Evolutionary conservation across 176 grass and related monocot genomes (phyloP).

Genomic region (Avena eriantha): DNA sequence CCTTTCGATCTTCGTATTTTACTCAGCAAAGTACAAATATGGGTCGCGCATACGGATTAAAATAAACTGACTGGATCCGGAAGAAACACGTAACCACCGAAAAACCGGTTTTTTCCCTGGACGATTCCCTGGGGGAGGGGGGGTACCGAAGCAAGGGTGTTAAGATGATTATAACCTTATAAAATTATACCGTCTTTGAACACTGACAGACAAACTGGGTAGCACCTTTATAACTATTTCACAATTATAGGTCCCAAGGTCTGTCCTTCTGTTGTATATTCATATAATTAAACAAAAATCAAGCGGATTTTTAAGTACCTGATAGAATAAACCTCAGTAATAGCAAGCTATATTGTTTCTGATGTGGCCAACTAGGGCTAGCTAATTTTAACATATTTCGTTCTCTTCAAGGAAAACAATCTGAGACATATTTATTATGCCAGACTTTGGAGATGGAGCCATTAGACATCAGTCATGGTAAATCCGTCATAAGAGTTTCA

Average conservation of each 20-base stretch:
- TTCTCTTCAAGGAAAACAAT: background rate
- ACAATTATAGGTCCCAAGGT: background rate
- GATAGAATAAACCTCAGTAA: too few species aligned
- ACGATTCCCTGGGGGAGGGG: too few species aligned
- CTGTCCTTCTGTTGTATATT: background rate
- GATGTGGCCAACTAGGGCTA: background rate
- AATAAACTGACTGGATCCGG: too few species aligned
- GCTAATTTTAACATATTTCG: background rate
- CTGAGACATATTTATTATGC: background rate
- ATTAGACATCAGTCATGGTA: background rate
- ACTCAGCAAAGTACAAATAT: too few species aligned
- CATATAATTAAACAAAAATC: background rate
- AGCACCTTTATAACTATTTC: background rate
- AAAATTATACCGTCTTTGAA: background rate
- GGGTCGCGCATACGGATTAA: too few species aligned
- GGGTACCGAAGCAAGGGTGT: too few species aligned
- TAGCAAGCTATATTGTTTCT: background rate
- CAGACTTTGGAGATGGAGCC: background rate
- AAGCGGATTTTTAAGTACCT: too few species aligned
- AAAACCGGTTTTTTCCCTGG: too few species aligned
- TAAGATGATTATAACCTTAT: slow-evolving; percentile 30
- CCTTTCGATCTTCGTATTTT: too few species aligned
- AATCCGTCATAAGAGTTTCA: slow-evolving; percentile 9
- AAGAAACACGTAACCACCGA: too few species aligned
- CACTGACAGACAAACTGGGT: background rate